A percentile compares a stretch with the other conserved stretches of the same genome.
These are phyloP conservation scores for Tricholoma furcatifolium DNA, from an alignment of 768 basidiomycete species.

Conservation along the genomic window DNA sequence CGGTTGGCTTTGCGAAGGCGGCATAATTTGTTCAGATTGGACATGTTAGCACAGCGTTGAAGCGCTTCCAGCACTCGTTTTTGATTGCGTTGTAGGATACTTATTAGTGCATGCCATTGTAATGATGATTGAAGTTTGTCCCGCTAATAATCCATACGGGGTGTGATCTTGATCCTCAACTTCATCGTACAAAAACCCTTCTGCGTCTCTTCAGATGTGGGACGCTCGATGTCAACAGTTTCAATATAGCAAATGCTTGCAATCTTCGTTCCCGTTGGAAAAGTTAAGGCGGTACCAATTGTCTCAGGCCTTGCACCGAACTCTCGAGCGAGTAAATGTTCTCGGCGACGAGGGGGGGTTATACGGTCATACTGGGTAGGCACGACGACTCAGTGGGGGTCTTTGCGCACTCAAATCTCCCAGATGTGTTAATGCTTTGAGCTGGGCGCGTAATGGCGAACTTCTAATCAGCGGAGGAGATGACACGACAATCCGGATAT, in stretches of 20 bases:
- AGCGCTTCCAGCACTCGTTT: not conserved
- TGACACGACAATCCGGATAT: conserved; percentile 76
- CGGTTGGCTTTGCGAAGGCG: conserved; percentile 77
- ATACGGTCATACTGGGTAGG: conserved; percentile 70
- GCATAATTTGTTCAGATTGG: conserved; percentile 18
- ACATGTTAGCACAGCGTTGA: not conserved
- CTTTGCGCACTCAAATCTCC: conserved; percentile 1
- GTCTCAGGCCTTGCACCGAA: conserved; percentile 22
- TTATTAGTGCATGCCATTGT: not conserved
- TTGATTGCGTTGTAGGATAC: conserved; percentile 1
- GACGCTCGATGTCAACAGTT: not conserved
- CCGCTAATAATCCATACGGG: too few species aligned
- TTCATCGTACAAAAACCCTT: not conserved
- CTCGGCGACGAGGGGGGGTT: conserved; percentile 50
- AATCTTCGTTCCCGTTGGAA: conserved; percentile 22
- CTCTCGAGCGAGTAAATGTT: conserved; percentile 68
- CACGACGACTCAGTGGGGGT: not conserved
- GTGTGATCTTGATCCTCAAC: not conserved
- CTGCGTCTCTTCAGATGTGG: not conserved
- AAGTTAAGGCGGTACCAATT: conserved; percentile 25
- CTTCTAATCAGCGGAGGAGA: conserved; percentile 71
- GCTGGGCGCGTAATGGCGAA: conserved; percentile 68
- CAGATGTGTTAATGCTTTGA: conserved; percentile 77
- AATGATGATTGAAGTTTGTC: too few species aligned
- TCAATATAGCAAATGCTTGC: conserved; percentile 10